Evolutionary conservation across 164 flowering plant species (phyloP).

Genomic region (Magnolia kwangsiensis): DNA sequence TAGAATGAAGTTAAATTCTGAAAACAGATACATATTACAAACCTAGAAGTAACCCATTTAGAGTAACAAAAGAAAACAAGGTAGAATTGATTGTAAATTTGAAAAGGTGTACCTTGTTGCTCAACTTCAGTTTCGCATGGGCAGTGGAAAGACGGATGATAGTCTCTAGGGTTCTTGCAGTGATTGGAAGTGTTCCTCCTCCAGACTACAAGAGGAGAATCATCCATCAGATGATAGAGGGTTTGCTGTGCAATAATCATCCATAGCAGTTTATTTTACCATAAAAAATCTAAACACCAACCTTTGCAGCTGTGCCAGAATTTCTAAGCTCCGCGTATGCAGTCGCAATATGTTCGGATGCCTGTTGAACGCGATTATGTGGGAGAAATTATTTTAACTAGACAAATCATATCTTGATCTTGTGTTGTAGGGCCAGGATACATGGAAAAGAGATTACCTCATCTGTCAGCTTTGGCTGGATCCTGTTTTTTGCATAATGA

Average conservation of each 20-base stretch:
- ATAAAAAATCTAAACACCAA: constrained; percentile 14
- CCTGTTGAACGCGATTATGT: constrained; percentile 36
- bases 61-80: not conserved
- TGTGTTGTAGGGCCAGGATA: not conserved
- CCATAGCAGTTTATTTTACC: not conserved
- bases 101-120: constrained; percentile 53
- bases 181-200: constrained; percentile 96
- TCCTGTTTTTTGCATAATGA: constrained; percentile 90
- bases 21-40: not conserved
- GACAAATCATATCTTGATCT: not conserved
- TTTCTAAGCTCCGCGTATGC: constrained; percentile 95
- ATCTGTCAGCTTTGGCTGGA: constrained; percentile 91
- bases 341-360: constrained; percentile 85
- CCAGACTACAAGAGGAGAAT: constrained; percentile 46
- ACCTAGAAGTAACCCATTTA: not conserved
- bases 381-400: not conserved
- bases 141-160: constrained; percentile 97
- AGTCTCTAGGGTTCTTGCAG: constrained; percentile 96
- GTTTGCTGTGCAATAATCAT: not conserved
- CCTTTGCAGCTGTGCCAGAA: constrained; percentile 72
- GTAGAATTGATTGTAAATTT: not conserved
- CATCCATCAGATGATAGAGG: not conserved
- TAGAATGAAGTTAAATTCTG: not conserved
- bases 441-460: constrained; percentile 50
- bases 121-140: constrained; percentile 91